Conservation (phyloP, 768 basidiomycete species). For the Termitomyces sp. region DNA sequence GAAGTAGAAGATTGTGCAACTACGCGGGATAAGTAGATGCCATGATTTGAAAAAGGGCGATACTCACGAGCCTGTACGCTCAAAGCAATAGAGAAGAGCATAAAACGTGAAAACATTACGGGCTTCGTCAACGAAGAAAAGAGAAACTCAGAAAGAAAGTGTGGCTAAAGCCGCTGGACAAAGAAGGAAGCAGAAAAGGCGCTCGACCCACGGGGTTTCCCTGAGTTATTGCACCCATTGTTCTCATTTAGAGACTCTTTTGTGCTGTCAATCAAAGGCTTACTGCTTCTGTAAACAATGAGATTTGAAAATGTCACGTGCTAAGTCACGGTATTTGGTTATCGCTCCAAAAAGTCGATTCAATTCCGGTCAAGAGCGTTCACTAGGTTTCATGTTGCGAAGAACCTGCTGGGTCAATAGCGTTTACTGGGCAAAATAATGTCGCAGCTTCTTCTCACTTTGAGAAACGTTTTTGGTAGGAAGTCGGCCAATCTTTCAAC, state of each 20-base stretch:
- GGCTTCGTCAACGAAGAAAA: slow-evolving; percentile 24
- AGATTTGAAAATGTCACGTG: neutral
- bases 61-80: slow-evolving; percentile 36
- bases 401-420: too few species aligned
- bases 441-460: neutral
- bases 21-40: slow-evolving; percentile 14
- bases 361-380: too few species aligned
- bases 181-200: slow-evolving; percentile 10
- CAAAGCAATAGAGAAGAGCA: slow-evolving; percentile 29
- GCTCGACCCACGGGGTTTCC: slow-evolving; percentile 7
- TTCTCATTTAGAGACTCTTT: slow-evolving; percentile 14
- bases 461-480: neutral
- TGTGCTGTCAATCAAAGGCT: neutral
- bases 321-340: neutral
- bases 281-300: neutral
- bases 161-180: neutral
- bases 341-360: too few species aligned
- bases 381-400: too few species aligned
- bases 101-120: slow-evolving; percentile 34
- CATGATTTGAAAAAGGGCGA: too few species aligned
- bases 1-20: slow-evolving; percentile 42
- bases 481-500: neutral
- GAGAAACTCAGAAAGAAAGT: slow-evolving; percentile 1
- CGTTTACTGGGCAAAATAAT: too few species aligned
- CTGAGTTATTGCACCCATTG: slow-evolving; percentile 14